Evolutionary conservation across 2,329 filamentous ascomycete genomes (phyloP).

Genomic region (Aspergillus unguis): DNA sequence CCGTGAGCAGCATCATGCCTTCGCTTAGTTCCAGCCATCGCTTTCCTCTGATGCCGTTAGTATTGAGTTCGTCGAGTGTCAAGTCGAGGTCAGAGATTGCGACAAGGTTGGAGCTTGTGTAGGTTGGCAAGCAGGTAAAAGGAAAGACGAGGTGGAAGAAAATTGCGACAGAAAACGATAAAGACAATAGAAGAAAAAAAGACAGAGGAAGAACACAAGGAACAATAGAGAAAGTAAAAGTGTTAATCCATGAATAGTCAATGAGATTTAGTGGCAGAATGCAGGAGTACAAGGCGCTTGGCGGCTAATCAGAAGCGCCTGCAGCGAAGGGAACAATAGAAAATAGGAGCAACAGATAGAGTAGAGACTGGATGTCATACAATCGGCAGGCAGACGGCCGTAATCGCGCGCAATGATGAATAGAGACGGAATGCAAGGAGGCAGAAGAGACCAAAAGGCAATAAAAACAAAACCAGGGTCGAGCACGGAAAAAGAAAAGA

Average conservation of each 20-base stretch:
- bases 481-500: slow-evolving; percentile 9
- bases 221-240: neutral
- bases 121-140: neutral
- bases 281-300: slow-evolving; percentile 11
- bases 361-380: neutral
- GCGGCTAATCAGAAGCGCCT: slow-evolving; percentile 1
- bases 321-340: slow-evolving; percentile 1
- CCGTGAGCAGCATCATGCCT: slow-evolving; percentile 28
- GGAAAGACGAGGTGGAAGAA: neutral
- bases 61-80: neutral
- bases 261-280: neutral
- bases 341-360: slow-evolving; percentile 1
- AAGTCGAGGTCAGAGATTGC: neutral
- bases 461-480: slow-evolving; percentile 7
- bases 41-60: slow-evolving; percentile 21
- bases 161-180: neutral
- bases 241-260: slow-evolving; percentile 3
- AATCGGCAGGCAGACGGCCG: neutral
- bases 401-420: neutral
- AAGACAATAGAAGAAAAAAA: neutral
- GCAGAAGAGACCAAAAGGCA: slow-evolving; percentile 1
- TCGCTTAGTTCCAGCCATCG: slow-evolving; percentile 39
- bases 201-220: neutral
- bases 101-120: neutral
- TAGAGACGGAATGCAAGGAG: neutral